A percentile compares a stretch with the other conserved stretches of the same genome.
phyloP scores from a whole-genome alignment of 2,329 filamentous ascomycete species.

The Penicillium sp. region DNA sequence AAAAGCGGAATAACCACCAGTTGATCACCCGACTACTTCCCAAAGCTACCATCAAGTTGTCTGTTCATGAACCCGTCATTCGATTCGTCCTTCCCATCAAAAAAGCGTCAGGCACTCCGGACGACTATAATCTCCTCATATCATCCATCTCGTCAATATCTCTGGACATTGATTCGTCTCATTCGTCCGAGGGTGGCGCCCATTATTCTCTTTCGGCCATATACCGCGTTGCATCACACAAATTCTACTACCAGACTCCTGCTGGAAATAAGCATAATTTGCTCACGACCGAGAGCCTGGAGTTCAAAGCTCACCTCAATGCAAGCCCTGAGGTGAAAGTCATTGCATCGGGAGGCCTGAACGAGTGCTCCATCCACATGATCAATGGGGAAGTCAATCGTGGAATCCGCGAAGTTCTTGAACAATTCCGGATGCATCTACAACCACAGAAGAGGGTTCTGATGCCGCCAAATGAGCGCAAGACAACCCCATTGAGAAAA shows the following conservation, averaged over 20 bases:
- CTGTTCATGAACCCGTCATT: slow-evolving; percentile 92
- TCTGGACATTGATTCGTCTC: slow-evolving; percentile 91
- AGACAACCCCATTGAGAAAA: slow-evolving; percentile 70
- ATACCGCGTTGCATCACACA: slow-evolving; percentile 78
- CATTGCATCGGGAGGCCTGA: slow-evolving; percentile 72
- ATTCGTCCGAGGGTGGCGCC: slow-evolving; percentile 76
- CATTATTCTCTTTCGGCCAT: slow-evolving; percentile 85
- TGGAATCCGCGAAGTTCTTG: slow-evolving; percentile 86
- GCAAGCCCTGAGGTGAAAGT: slow-evolving; percentile 85
- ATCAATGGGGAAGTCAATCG: slow-evolving; percentile 89
- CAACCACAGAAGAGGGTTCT: slow-evolving; percentile 59
- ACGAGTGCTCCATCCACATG: slow-evolving; percentile 86
- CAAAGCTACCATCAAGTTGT: slow-evolving; percentile 92
- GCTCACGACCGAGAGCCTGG: slow-evolving; percentile 81
- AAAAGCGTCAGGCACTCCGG: slow-evolving; percentile 56
- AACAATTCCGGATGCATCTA: slow-evolving; percentile 72
- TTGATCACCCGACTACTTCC: slow-evolving; percentile 88
- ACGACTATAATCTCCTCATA: slow-evolving; percentile 93
- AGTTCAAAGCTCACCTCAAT: slow-evolving; percentile 80
- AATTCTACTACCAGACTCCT: slow-evolving; percentile 91
- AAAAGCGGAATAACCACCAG: slow-evolving; percentile 55
- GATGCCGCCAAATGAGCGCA: slow-evolving; percentile 50
- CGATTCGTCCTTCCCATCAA: slow-evolving; percentile 84
- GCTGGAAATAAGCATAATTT: slow-evolving; percentile 81
- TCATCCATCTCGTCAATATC: slow-evolving; percentile 93